Conservation (phyloP, 2,329 filamentous ascomycete genomes). For the Mycogone perniciosa region DNA sequence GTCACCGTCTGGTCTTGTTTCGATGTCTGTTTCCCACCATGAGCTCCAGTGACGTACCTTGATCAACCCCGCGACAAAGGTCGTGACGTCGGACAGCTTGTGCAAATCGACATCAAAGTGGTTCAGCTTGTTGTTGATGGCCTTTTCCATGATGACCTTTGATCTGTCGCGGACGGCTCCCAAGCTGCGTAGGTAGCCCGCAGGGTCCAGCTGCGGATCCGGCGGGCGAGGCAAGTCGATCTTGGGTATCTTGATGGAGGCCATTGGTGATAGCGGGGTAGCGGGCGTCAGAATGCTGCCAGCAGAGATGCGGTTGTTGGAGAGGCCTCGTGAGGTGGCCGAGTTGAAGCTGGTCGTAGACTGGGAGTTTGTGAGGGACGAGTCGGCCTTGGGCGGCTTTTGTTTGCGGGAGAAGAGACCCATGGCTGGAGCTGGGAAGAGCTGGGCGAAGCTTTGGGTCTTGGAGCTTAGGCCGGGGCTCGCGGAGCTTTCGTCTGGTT, state of each 20-base stretch:
- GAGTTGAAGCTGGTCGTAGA: slow-evolving; percentile 49
- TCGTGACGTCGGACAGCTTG: slow-evolving; percentile 78
- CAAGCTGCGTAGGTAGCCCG: slow-evolving; percentile 84
- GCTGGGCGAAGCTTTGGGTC: neutral
- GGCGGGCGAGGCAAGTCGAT: slow-evolving; percentile 77
- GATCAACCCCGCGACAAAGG: slow-evolving; percentile 87
- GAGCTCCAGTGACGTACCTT: slow-evolving; percentile 54
- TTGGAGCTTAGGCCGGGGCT: neutral
- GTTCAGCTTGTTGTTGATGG: slow-evolving; percentile 66
- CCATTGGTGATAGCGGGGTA: slow-evolving; percentile 47
- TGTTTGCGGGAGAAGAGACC: slow-evolving; percentile 52
- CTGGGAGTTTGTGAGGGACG: slow-evolving; percentile 37
- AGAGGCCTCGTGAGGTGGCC: slow-evolving; percentile 38
- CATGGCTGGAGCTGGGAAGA: slow-evolving; percentile 30
- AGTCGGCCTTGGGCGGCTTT: slow-evolving; percentile 40
- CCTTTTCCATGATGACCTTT: slow-evolving; percentile 67
- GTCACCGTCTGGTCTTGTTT: neutral
- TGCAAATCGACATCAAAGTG: slow-evolving; percentile 85
- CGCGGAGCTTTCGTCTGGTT: neutral
- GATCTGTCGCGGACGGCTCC: slow-evolving; percentile 79
- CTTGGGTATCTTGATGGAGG: slow-evolving; percentile 56
- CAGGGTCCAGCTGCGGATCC: slow-evolving; percentile 81
- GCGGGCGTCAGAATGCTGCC: slow-evolving; percentile 39
- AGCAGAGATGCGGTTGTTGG: slow-evolving; percentile 44
- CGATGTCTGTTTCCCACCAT: neutral